Evolutionary conservation across 352 stramenopile genomes (phyloP).

Genomic region (Globisporangium mamillatum): DNA sequence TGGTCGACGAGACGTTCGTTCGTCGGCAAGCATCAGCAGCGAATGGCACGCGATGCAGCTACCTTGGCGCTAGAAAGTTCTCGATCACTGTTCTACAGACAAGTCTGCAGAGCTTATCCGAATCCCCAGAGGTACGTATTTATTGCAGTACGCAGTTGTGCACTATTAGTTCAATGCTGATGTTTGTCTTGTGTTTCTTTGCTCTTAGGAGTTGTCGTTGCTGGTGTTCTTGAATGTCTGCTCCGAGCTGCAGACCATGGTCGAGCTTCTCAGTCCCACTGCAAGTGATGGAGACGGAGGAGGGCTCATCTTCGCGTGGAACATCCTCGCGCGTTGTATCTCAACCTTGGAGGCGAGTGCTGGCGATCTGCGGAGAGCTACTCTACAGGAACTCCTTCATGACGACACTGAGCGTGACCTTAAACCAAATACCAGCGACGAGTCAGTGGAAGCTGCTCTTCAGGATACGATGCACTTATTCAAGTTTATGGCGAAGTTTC

Average conservation of each 20-base stretch:
- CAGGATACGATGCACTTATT: neutral
- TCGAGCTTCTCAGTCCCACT: slow-evolving; percentile 6
- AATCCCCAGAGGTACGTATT: slow-evolving; percentile 11
- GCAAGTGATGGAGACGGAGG: neutral
- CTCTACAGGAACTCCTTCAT: slow-evolving; percentile 7
- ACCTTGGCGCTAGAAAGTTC: neutral
- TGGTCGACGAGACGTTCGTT: slow-evolving; percentile 15
- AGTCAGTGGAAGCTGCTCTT: neutral
- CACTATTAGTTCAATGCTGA: neutral
- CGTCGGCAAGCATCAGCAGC: neutral
- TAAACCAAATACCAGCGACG: neutral
- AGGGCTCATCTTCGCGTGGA: slow-evolving; percentile 19
- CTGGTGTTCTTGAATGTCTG: slow-evolving; percentile 19
- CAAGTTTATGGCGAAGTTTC: slow-evolving; percentile 7
- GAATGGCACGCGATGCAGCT: neutral
- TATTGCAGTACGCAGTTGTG: neutral
- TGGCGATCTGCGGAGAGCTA: slow-evolving; percentile 14
- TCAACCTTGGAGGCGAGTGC: slow-evolving; percentile 10
- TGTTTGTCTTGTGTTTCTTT: neutral
- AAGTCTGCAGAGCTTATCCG: slow-evolving; percentile 13
- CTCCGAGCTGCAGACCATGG: slow-evolving; percentile 14
- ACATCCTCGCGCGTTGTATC: slow-evolving; percentile 8
- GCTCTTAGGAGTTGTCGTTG: slow-evolving; percentile 11
- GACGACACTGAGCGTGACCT: neutral
- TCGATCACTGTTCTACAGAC: slow-evolving; percentile 12